Evolutionary conservation across 495 filamentous ascomycete genomes (phyloP), one percentile per base, ranked within the genome.

Genomic region (Penicillium odoratum): DNA sequence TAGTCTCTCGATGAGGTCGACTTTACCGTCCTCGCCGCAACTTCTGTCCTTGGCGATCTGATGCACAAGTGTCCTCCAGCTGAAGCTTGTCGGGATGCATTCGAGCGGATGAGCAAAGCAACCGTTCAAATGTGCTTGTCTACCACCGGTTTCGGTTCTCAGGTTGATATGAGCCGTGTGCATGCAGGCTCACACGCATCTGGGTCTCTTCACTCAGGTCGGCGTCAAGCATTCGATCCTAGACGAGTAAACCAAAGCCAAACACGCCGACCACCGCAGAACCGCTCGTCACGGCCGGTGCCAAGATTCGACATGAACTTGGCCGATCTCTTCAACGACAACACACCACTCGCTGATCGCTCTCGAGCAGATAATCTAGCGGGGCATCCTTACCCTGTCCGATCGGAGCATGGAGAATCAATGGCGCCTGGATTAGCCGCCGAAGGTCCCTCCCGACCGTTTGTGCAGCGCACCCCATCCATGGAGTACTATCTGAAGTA

Each of bases 1-100:
- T 62, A 94, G 89, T 87, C 90, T 5, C 87, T 96, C 72, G 93
- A 97, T 61, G 93, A 97, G 66, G 91, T 98, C 18, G 93, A 98
- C 66, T 96, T 96, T 67, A 97, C 93, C 9, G 89, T 97, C 21
- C 82, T 97, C 50, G 91, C 93, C n/a, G 93, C 92, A 25, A 97
- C 88, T 16, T 97, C 93, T n/a, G 88, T 92, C 4, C 76, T 92
- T 2, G 82, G 81, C 7, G 89, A 92, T 65, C 69, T 92, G 48
- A 87, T 88, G 58, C 84, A 88, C 53, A 89, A 90, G 69, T 92
- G 89, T 63, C 89, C 89, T 10, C 89, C 89, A 0, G 89, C 89
- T 7, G 88, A 91, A 76, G 87, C 88, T 28, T 98, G 93, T 64
- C 84, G 92, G 3, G 93, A 97, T 69, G 92, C 93, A 11, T 97